These are phyloP conservation scores for Curvularia spicifera DNA, from an alignment of 2,329 filamentous ascomycete genomes.

Conservation along the genomic window DNA sequence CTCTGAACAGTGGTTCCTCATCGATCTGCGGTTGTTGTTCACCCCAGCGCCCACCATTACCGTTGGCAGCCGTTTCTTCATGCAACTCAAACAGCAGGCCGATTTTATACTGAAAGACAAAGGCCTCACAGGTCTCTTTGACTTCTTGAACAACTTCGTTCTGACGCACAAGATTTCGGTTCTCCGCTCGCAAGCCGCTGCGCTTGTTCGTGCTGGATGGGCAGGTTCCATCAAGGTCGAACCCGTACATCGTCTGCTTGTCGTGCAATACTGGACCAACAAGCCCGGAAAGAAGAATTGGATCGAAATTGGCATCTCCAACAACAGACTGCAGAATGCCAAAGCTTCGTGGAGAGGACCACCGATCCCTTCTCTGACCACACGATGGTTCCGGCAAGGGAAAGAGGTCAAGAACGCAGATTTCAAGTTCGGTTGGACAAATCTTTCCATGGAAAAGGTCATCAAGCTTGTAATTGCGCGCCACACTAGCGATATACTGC, in stretches of 20 bases:
- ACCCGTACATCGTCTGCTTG: slow-evolving; percentile 77
- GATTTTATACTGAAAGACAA: slow-evolving; percentile 74
- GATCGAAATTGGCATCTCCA: slow-evolving; percentile 84
- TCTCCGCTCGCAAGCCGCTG: slow-evolving; percentile 75
- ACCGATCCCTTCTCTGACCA: slow-evolving; percentile 54
- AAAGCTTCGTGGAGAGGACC: slow-evolving; percentile 46
- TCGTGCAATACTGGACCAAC: slow-evolving; percentile 88
- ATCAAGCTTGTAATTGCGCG: slow-evolving; percentile 75
- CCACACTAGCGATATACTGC: slow-evolving; percentile 75
- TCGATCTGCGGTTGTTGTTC: slow-evolving; percentile 88
- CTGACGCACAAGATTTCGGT: slow-evolving; percentile 90
- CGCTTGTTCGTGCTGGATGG: slow-evolving; percentile 75
- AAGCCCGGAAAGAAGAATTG: slow-evolving; percentile 79
- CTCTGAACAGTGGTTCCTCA: slow-evolving; percentile 87
- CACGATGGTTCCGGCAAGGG: slow-evolving; percentile 85
- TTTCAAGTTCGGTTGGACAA: slow-evolving; percentile 69
- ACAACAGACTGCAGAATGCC: slow-evolving; percentile 57
- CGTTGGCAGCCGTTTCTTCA: slow-evolving; percentile 63
- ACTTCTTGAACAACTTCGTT: slow-evolving; percentile 84
- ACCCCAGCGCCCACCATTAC: slow-evolving; percentile 69
- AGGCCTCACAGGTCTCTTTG: slow-evolving; percentile 80
- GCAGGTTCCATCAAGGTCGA: slow-evolving; percentile 78
- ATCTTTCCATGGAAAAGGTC: slow-evolving; percentile 75
- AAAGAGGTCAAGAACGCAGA: slow-evolving; percentile 73
- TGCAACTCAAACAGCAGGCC: slow-evolving; percentile 71